Percentiles rank a stretch among this genome's conserved stretches.
These are phyloP conservation scores for Sporothrix dimorphospora DNA, from an alignment of 2,329 filamentous ascomycete species.

Conservation along the genomic window DNA sequence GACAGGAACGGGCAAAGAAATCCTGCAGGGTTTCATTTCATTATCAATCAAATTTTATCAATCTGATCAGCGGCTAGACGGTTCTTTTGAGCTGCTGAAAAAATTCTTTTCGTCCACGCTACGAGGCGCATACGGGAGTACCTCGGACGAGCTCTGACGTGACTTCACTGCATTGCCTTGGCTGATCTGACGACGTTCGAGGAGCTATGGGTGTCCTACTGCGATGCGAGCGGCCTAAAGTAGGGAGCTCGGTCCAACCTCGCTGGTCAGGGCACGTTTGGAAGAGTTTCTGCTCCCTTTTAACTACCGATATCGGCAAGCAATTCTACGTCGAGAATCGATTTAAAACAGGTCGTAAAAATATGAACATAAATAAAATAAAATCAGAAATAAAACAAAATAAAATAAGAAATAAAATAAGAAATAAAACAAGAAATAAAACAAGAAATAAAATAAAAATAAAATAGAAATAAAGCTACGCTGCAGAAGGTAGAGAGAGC, in stretches of 20 bases:
- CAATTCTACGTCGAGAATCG: too few relatives aligned
- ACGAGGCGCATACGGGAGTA: not conserved
- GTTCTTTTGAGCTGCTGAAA: not conserved
- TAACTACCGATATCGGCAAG: not conserved
- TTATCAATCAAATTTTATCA: constrained; percentile 26
- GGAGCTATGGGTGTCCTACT: not conserved
- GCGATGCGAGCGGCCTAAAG: not conserved
- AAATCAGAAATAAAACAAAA: not conserved
- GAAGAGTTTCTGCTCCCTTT: not conserved
- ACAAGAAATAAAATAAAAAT: not conserved
- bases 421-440: not conserved
- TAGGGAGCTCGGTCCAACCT: not conserved
- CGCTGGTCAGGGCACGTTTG: not conserved
- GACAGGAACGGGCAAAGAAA: not conserved
- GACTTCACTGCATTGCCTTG: not conserved
- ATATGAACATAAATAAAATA: not conserved
- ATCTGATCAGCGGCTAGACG: constrained; percentile 22
- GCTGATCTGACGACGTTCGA: not conserved
- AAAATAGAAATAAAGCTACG: not conserved
- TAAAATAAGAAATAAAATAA: not conserved
- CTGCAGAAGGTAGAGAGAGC: not conserved
- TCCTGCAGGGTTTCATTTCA: not conserved
- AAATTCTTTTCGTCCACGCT: not conserved
- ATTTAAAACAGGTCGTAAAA: too few relatives aligned
- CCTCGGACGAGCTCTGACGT: not conserved